Evolutionary conservation across 495 filamentous ascomycete species (phyloP), one percentile per base, ranked within the genome.

Genomic region (Tuber umbilicatum): DNA sequence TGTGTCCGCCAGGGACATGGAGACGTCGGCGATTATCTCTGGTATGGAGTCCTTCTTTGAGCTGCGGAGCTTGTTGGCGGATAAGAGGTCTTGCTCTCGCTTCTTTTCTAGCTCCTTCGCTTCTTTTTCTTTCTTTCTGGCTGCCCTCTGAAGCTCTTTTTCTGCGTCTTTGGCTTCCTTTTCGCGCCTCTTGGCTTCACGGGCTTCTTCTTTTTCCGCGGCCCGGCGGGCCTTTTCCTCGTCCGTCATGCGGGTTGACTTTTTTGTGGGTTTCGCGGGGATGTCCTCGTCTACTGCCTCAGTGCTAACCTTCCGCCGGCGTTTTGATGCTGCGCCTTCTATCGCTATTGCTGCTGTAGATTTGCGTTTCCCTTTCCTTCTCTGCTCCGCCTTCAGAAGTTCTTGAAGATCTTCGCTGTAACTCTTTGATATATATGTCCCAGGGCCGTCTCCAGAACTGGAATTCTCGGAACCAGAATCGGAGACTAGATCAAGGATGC

Each of bases 21-120:
- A 87, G 35, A 97, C 84, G 82, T 94, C 91, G 6, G 93, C 86
- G n/a, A 97, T 91, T 92, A 97, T 95, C 83, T 97, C 93, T 1
- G 87, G 88, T 0, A 88, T 87, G 0, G 92, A 90, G 23, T 90
- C 86, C 78, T 93, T 95, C 84, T 91, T 93, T 83, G 92, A 89
- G 0, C 88, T 90, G 70, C 89, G 90, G 5, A 90, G 84, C 80
- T 90, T 93, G 83, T 97, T 95, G 68, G 90, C 91, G 69, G 90
- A 90, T 17, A 89, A 87, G 16, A 94, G 84, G 60, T 93, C 92
- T 19, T 89, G 87, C 21, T 88, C 90, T 17, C 85, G 84, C 71
- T 90, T 87, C 80, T 91, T 94, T 79, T 92, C 68, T 83, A 84
- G 2, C 86, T 88, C 79, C 87, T 89, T 72, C 6, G 75, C 80